These are phyloP conservation scores for Microsporum canis DNA, from an alignment of 2,329 filamentous ascomycete genomes.

Conservation along the genomic window DNA sequence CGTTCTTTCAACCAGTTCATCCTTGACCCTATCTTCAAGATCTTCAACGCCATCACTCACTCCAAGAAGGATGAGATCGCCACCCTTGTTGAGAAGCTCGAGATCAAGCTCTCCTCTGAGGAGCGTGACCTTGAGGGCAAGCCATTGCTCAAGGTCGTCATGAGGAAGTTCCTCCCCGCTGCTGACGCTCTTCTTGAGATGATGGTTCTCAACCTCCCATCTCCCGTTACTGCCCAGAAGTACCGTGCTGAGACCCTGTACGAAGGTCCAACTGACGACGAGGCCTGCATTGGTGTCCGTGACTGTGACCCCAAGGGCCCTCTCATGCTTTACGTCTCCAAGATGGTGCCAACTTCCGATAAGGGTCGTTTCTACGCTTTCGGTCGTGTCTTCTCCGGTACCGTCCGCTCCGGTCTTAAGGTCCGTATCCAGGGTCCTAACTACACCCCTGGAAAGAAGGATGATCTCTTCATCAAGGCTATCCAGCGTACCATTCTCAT, in stretches of 20 bases:
- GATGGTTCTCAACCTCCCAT: slow-evolving; percentile 99
- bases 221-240: slow-evolving; percentile 85
- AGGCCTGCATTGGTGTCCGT: slow-evolving; percentile 88
- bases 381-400: slow-evolving; percentile 99
- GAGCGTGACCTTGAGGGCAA: slow-evolving; percentile 96
- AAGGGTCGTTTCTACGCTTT: slow-evolving; percentile 99
- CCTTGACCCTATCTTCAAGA: slow-evolving; percentile 98
- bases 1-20: slow-evolving; percentile 99
- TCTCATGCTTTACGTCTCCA: slow-evolving; percentile 99
- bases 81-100: slow-evolving; percentile 79
- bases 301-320: slow-evolving; percentile 96
- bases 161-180: slow-evolving; percentile 97
- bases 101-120: slow-evolving; percentile 76
- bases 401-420: slow-evolving; percentile 93
- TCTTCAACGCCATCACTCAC: slow-evolving; percentile 94
- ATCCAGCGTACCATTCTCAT: slow-evolving; percentile 99
- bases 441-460: slow-evolving; percentile 97
- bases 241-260: slow-evolving; percentile 99
- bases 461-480: slow-evolving; percentile 97
- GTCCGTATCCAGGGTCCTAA: slow-evolving; percentile 99
- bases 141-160: slow-evolving; percentile 92
- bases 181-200: slow-evolving; percentile 98
- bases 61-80: slow-evolving; percentile 90
- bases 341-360: slow-evolving; percentile 99
- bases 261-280: slow-evolving; percentile 90